Conservation (phyloP, 306 rosid species). For the Rosa rugosa region DNA sequence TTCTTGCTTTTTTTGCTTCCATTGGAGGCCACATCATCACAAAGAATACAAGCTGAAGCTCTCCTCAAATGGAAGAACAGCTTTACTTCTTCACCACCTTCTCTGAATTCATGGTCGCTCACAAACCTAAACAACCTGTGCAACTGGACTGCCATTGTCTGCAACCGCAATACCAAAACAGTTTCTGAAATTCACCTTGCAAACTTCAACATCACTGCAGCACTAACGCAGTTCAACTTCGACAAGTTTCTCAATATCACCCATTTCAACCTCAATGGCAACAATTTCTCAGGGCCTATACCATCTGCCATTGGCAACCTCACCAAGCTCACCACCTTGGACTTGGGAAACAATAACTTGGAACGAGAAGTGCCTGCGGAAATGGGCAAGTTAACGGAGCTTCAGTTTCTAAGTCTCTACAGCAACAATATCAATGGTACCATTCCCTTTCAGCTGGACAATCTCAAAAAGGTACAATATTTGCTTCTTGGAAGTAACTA, state of each 20-base stretch:
- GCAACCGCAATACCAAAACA: slow-evolving; percentile 31
- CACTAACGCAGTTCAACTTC: slow-evolving; percentile 44
- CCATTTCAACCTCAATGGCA: slow-evolving; percentile 39
- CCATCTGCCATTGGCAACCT: slow-evolving; percentile 54
- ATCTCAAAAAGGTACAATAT: slow-evolving; percentile 57
- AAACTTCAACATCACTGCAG: slow-evolving; percentile 34
- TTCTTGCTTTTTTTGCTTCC: no score
- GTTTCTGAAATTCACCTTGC: slow-evolving; percentile 46
- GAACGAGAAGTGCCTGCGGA: slow-evolving; percentile 40
- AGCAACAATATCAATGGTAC: slow-evolving; percentile 38
- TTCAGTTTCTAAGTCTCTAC: background rate
- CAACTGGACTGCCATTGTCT: slow-evolving; percentile 53
- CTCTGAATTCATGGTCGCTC: slow-evolving; percentile 55
- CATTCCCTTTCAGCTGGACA: slow-evolving; percentile 54
- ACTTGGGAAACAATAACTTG: slow-evolving; percentile 32
- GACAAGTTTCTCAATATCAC: slow-evolving; percentile 49
- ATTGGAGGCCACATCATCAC: slow-evolving; percentile 29
- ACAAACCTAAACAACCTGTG: slow-evolving; percentile 46
- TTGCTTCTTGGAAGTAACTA: slow-evolving; percentile 49
- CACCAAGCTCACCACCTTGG: slow-evolving; percentile 12
- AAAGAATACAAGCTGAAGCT: slow-evolving; percentile 43
- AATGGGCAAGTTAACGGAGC: background rate
- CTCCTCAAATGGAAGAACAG: slow-evolving; percentile 62
- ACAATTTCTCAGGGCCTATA: slow-evolving; percentile 43
- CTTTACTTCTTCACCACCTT: slow-evolving; percentile 30